These are phyloP conservation scores for Lactarius indigo DNA, from an alignment of 768 basidiomycete species.

Conservation along the genomic window DNA sequence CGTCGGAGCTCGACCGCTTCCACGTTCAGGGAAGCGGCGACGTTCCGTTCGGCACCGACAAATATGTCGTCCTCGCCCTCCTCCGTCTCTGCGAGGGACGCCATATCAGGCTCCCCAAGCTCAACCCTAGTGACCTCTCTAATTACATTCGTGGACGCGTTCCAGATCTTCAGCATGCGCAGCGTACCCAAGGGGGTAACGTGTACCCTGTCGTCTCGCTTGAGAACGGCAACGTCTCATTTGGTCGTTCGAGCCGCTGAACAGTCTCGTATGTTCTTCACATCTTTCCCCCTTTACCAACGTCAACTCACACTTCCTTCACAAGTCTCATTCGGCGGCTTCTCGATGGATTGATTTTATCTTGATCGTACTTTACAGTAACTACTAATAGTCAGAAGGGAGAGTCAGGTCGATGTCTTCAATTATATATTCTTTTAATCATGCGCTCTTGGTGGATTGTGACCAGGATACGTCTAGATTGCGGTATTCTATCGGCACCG, in stretches of 20 bases:
- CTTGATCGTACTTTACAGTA: not conserved
- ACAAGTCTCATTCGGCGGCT: not conserved
- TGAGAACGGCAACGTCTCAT: not conserved
- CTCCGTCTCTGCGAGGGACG: constrained; percentile 6
- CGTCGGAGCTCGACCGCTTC: constrained; percentile 12
- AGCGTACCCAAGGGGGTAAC: not conserved
- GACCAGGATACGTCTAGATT: not conserved
- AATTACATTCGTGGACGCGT: not conserved
- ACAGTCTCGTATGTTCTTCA: not conserved
- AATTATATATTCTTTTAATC: not conserved
- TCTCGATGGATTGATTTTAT: not conserved
- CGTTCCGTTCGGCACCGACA: constrained; percentile 1
- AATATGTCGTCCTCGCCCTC: constrained; percentile 8
- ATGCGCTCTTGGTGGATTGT: not conserved
- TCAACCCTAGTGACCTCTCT: not conserved
- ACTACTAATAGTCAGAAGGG: not conserved
- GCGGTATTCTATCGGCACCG: not conserved
- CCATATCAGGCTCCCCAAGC: not conserved
- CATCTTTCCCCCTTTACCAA: not conserved
- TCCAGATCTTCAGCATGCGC: not conserved
- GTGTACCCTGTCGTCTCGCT: not conserved
- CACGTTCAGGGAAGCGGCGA: not conserved
- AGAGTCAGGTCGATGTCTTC: not conserved
- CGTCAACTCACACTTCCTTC: not conserved
- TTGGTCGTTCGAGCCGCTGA: not conserved